Percentiles rank a stretch among this genome's conserved stretches.
Evolutionary conservation across 129 eudicot species (phyloP).

Genomic region (Artemisia tridentata): DNA sequence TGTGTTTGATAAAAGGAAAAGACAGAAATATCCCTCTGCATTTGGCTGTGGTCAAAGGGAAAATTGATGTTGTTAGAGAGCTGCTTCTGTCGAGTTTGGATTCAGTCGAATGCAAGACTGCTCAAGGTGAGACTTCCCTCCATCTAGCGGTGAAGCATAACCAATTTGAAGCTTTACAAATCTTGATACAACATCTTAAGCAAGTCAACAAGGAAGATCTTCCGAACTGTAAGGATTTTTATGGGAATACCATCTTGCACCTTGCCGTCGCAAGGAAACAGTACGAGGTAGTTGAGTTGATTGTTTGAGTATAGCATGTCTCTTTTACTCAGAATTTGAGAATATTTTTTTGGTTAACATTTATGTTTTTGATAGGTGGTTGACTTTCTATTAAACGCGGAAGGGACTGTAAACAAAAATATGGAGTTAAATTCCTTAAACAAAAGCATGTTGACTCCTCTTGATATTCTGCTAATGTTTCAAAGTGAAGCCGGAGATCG

Average conservation of each 20-base stretch:
- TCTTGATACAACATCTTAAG: constrained; percentile 29
- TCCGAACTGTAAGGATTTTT: constrained; percentile 27
- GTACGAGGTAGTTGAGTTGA: constrained; percentile 32
- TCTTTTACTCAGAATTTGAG: neutral
- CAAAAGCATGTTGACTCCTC: constrained; percentile 32
- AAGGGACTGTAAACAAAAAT: constrained; percentile 11
- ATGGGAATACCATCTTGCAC: constrained; percentile 46
- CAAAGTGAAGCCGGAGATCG: constrained; percentile 35
- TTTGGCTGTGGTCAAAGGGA: constrained; percentile 46
- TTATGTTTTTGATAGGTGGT: constrained; percentile 24
- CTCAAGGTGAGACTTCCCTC: constrained; percentile 40
- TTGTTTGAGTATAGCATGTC: too few relatives aligned
- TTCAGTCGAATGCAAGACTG: constrained; percentile 30
- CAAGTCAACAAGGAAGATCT: constrained; percentile 31
- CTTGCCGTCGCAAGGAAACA: constrained; percentile 42
- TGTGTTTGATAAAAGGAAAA: constrained; percentile 40
- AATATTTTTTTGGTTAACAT: neutral
- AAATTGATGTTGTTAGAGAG: constrained; percentile 32
- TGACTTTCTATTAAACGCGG: constrained; percentile 27
- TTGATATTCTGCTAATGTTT: constrained; percentile 29
- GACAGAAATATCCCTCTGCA: constrained; percentile 53
- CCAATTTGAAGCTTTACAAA: constrained; percentile 36
- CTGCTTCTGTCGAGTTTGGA: constrained; percentile 28
- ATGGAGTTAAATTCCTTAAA: constrained; percentile 31
- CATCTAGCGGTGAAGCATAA: constrained; percentile 45